phyloP scores from a whole-genome alignment of 2,329 filamentous ascomycete genomes.

The Diaporthe ilicicola region DNA sequence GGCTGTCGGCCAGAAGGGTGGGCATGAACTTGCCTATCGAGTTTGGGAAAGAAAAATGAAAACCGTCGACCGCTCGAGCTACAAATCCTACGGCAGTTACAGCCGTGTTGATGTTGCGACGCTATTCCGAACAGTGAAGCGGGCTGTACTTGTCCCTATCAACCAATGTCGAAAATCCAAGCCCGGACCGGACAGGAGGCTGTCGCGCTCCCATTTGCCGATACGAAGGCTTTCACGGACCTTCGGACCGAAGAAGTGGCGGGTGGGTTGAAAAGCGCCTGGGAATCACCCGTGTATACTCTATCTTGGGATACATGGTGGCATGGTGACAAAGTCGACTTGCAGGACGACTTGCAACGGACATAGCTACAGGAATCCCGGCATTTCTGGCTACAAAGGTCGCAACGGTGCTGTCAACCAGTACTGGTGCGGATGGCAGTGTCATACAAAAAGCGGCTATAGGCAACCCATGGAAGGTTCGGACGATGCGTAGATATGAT shows the following conservation, averaged over 20 bases:
- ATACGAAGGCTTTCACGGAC: neutral
- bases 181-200: neutral
- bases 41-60: constrained; percentile 45
- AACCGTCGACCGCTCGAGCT: neutral
- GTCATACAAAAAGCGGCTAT: neutral
- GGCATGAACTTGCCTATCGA: constrained; percentile 87
- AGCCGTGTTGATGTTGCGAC: too few relatives aligned
- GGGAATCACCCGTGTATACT: neutral
- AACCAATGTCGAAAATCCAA: neutral
- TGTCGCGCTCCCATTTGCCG: too few relatives aligned
- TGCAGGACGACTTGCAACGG: neutral
- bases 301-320: neutral
- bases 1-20: constrained; percentile 84
- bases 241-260: neutral
- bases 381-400: neutral
- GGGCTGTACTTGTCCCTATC: too few relatives aligned
- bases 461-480: neutral
- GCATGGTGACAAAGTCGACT: neutral
- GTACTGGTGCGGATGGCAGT: neutral
- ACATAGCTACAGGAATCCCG: too few relatives aligned
- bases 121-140: neutral
- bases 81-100: neutral
- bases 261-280: too few relatives aligned
- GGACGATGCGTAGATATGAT: neutral
- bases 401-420: neutral